Evolutionary conservation across 1,139 yeast species (phyloP).

Genomic region (Yamadazyma atmosphaerica): DNA sequence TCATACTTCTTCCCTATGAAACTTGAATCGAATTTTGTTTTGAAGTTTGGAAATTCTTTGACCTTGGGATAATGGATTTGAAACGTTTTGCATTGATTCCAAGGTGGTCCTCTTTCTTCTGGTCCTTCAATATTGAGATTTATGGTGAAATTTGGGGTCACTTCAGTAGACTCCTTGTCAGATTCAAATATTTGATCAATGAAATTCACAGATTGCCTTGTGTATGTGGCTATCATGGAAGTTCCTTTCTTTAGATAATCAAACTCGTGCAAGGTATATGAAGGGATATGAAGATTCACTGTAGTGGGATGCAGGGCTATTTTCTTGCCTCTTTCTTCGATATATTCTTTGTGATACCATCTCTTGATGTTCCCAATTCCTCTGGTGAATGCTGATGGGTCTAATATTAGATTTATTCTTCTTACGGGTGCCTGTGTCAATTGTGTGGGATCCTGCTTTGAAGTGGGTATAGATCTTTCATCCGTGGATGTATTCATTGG

Average conservation of each 20-base stretch:
- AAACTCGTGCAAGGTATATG: constrained; percentile 57
- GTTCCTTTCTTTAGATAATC: constrained; percentile 55
- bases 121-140: constrained; percentile 35
- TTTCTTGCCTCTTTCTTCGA: constrained; percentile 6
- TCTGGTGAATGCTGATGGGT: constrained; percentile 58
- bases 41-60: constrained; percentile 48
- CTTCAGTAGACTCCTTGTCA: constrained; percentile 5
- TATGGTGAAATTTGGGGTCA: constrained; percentile 13
- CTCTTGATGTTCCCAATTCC: constrained; percentile 61
- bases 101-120: constrained; percentile 46
- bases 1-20: constrained; percentile 18
- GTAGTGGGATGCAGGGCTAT: constrained; percentile 14
- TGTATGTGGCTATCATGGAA: constrained; percentile 55
- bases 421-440: too few species aligned
- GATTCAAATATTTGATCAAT: constrained; percentile 44
- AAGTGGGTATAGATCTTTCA: too few species aligned
- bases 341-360: constrained; percentile 43
- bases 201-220: constrained; percentile 56
- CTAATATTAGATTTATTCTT: constrained; percentile 45
- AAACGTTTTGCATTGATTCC: constrained; percentile 49
- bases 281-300: constrained; percentile 45
- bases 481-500: too few species aligned
- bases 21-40: constrained; percentile 36
- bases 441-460: too few species aligned
- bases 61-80: constrained; percentile 45